Conservation (phyloP, 352 stramenopile genomes). For the Thraustotheca clavata region DNA sequence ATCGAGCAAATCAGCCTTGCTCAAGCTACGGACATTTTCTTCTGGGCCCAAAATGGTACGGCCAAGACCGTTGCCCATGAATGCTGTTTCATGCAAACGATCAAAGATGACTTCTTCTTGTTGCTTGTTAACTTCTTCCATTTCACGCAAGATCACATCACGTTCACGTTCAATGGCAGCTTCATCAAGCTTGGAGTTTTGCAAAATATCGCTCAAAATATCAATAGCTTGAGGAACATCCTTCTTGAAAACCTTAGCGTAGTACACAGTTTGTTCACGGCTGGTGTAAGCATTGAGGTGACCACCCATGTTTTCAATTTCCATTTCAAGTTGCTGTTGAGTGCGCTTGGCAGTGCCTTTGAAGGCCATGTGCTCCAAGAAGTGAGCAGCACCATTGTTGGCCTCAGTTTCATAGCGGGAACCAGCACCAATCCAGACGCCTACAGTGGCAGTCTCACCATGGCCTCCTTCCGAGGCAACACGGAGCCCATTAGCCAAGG, state of each 20-base stretch:
- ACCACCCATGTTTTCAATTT: slow-evolving; percentile 99
- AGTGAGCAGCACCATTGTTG: slow-evolving; percentile 99
- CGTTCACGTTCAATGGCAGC: slow-evolving; percentile 95
- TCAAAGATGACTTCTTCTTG: slow-evolving; percentile 98
- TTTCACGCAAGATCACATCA: slow-evolving; percentile 99
- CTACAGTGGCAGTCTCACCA: slow-evolving; percentile 97
- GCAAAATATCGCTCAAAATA: slow-evolving; percentile 98
- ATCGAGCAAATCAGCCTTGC: slow-evolving; percentile 89
- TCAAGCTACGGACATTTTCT: slow-evolving; percentile 96
- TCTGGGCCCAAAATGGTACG: slow-evolving; percentile 98
- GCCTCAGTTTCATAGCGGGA: slow-evolving; percentile 96
- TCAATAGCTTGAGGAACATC: slow-evolving; percentile 96
- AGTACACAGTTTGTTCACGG: slow-evolving; percentile 99
- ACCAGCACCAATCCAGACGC: slow-evolving; percentile 95
- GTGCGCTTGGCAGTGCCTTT: slow-evolving; percentile 97
- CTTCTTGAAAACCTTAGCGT: slow-evolving; percentile 99
- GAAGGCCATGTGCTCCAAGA: slow-evolving; percentile 99
- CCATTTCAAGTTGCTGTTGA: slow-evolving; percentile 97
- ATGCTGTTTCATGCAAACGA: slow-evolving; percentile 98
- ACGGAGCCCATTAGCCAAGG: slow-evolving; percentile 92
- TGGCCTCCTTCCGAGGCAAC: slow-evolving; percentile 96
- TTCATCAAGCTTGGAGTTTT: slow-evolving; percentile 97
- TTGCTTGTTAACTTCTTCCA: slow-evolving; percentile 99
- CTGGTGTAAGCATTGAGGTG: slow-evolving; percentile 99
- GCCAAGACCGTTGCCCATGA: slow-evolving; percentile 95